A percentile compares a stretch with the other conserved stretches of the same genome.
Conservation (phyloP, 1,284 basidiomycete genomes). For the Schizophyllum commune region DNA sequence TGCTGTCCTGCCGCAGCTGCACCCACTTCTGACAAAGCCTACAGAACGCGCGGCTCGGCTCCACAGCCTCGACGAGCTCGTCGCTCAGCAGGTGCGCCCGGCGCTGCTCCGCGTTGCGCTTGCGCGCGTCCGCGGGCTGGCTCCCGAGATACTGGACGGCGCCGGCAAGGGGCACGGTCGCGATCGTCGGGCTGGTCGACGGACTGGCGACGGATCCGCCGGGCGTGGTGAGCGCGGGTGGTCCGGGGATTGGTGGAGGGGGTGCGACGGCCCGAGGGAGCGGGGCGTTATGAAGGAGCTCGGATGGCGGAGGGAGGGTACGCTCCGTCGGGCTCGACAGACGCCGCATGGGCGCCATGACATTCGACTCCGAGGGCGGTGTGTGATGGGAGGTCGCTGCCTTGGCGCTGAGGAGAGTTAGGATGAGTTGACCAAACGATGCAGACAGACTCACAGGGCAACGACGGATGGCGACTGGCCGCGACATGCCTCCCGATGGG, state of each 20-base stretch:
- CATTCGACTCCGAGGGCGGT: neutral
- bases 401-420: no score
- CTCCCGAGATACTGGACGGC: constrained; percentile 22
- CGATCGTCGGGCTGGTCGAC: constrained; percentile 6
- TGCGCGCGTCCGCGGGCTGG: constrained; percentile 47
- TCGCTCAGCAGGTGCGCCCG: constrained; percentile 60
- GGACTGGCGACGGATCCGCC: constrained; percentile 8
- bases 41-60: constrained; percentile 70
- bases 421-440: no score
- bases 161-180: constrained; percentile 25
- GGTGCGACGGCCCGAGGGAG: constrained; percentile 8
- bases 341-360: neutral
- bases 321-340: neutral
- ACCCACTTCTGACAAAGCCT: constrained; percentile 71
- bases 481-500: constrained; percentile 39
- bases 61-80: constrained; percentile 53
- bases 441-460: neutral
- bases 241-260: constrained; percentile 11
- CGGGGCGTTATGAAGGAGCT: neutral
- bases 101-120: constrained; percentile 68
- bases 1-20: constrained; percentile 62
- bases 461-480: neutral
- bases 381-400: neutral
- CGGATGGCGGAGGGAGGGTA: neutral
- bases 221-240: constrained; percentile 14